Evolutionary conservation across 345 rosid species (phyloP).

Genomic region (Gossypium longicalyx): DNA sequence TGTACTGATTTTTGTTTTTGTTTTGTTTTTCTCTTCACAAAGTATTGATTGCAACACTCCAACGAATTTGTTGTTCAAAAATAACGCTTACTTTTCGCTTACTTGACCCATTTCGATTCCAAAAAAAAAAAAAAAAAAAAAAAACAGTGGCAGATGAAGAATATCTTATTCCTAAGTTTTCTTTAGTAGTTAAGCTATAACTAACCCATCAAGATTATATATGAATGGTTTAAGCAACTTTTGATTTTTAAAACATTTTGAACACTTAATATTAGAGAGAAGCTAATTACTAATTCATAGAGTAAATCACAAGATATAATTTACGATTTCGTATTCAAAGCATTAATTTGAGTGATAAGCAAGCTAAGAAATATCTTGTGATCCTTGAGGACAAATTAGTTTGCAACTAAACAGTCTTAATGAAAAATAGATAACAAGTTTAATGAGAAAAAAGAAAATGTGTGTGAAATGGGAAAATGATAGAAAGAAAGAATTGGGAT

Average conservation of each 20-base stretch:
- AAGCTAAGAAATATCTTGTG: not conserved
- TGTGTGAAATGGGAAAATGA: not conserved
- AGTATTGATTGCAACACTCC: not conserved
- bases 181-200: not conserved
- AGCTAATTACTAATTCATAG: too few relatives aligned
- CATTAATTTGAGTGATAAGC: not conserved
- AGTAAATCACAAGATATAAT: too few relatives aligned
- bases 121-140: not conserved
- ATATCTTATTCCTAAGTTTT: not conserved
- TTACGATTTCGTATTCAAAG: not conserved
- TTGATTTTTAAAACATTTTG: not conserved
- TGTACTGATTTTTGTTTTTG: not conserved
- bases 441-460: not conserved
- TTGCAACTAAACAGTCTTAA: not conserved
- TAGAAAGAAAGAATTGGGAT: conserved; percentile 18
- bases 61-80: conserved; percentile 17
- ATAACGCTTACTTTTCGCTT: not conserved
- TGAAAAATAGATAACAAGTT: not conserved
- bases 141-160: too few relatives aligned
- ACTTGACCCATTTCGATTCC: not conserved
- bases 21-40: not conserved
- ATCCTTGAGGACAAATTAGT: too few relatives aligned
- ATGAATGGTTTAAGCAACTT: conserved; percentile 4
- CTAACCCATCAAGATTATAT: not conserved
- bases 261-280: too few relatives aligned